Evolutionary conservation across 2,329 filamentous ascomycete species (phyloP).

Genomic region (Stagonosporopsis rhizophila): DNA sequence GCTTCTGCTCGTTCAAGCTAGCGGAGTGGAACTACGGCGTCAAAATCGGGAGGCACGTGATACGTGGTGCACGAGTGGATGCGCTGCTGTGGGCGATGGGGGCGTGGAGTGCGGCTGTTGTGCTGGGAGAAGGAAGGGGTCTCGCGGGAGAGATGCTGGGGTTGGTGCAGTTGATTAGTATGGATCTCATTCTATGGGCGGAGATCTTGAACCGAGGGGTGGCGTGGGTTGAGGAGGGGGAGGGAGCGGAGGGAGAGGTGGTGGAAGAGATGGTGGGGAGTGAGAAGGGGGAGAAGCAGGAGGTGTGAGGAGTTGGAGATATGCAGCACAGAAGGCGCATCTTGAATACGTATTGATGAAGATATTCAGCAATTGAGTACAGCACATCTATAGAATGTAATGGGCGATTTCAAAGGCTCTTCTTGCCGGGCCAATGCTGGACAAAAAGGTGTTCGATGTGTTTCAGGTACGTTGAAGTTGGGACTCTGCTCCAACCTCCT

Average conservation of each 20-base stretch:
- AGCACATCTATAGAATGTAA: too few relatives aligned
- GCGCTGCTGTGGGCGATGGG: not conserved
- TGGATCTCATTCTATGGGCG: constrained; percentile 1
- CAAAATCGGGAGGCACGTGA: not conserved
- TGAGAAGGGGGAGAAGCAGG: too few relatives aligned
- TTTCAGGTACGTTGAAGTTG: too few relatives aligned
- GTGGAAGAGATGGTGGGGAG: not conserved
- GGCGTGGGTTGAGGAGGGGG: not conserved
- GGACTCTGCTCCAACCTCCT: too few relatives aligned
- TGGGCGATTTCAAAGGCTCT: too few relatives aligned
- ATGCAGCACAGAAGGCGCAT: too few relatives aligned
- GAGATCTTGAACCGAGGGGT: not conserved
- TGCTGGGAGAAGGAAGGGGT: not conserved
- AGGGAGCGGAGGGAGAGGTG: not conserved
- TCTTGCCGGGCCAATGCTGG: too few relatives aligned
- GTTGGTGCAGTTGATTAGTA: not conserved
- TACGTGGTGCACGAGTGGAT: not conserved
- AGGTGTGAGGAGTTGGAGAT: too few relatives aligned
- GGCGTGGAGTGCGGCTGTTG: constrained; percentile 1
- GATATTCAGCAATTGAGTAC: too few relatives aligned
- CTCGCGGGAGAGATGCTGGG: not conserved
- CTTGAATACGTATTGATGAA: too few relatives aligned
- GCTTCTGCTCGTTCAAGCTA: not conserved
- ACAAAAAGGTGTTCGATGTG: too few relatives aligned
- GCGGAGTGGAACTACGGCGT: not conserved